Evolutionary conservation across 2,329 filamentous ascomycete species (phyloP).

Genomic region (Fusarium haematococcum): DNA sequence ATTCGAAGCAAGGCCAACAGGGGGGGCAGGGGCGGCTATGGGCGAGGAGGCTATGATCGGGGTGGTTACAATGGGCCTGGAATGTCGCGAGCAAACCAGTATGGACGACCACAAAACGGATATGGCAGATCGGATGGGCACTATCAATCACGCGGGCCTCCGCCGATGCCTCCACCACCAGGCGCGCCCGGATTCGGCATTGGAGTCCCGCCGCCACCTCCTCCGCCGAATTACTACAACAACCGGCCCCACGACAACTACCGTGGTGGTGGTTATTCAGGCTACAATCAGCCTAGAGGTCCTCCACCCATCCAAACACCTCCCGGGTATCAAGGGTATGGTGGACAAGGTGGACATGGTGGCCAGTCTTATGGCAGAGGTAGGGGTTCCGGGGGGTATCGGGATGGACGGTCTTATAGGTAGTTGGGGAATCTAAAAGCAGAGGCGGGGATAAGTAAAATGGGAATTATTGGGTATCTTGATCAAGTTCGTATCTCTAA

Average conservation of each 20-base stretch:
- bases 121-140: conserved; percentile 33
- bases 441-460: neutral
- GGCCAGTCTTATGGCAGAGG: conserved; percentile 30
- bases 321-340: conserved; percentile 35
- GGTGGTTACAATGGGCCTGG: conserved; percentile 46
- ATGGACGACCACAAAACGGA: conserved; percentile 37
- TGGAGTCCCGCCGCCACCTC: conserved; percentile 50
- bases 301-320: conserved; percentile 25
- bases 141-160: conserved; percentile 17
- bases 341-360: conserved; percentile 31
- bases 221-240: conserved; percentile 40
- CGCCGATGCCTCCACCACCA: conserved; percentile 47
- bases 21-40: conserved; percentile 49
- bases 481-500: neutral
- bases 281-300: conserved; percentile 35
- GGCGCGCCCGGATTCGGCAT: conserved; percentile 49
- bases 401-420: conserved; percentile 41
- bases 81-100: conserved; percentile 35
- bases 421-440: conserved; percentile 6
- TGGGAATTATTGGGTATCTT: neutral
- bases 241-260: conserved; percentile 27
- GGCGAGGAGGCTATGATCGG: conserved; percentile 43
- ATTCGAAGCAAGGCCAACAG: conserved; percentile 74
- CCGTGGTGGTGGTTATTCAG: conserved; percentile 31
- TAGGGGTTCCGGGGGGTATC: conserved; percentile 33